phyloP scores from a whole-genome alignment of 495 filamentous ascomycete genomes.

The Tetracladium marchalianum region DNA sequence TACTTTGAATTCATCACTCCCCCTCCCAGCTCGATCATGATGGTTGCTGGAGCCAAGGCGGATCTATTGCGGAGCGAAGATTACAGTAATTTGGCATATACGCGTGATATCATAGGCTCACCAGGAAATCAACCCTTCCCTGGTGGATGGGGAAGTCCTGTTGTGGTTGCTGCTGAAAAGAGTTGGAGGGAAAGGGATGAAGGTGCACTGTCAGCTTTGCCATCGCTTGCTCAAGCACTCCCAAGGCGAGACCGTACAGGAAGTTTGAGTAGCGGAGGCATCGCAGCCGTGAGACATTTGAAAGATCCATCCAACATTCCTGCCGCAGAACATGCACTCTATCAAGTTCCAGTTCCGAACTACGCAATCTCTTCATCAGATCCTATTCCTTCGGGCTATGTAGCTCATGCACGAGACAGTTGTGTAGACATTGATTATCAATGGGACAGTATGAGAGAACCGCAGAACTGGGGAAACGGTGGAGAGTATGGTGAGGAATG shows the following conservation, averaged over 20 bases:
- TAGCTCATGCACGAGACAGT: conserved; percentile 83
- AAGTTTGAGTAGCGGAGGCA: conserved; percentile 26
- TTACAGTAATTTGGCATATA: conserved; percentile 37
- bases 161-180: conserved; percentile 4
- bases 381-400: conserved; percentile 78
- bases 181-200: conserved; percentile 13
- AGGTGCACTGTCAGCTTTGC: conserved; percentile 10
- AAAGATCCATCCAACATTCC: background rate
- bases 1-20: conserved; percentile 91
- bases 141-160: conserved; percentile 48
- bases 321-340: conserved; percentile 28
- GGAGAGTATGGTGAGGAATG: conserved; percentile 90
- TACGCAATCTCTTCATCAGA: conserved; percentile 75
- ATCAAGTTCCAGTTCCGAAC: conserved; percentile 65
- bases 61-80: conserved; percentile 68
- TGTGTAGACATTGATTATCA: conserved; percentile 81
- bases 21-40: conserved; percentile 73
- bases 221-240: conserved; percentile 19
- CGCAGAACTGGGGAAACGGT: conserved; percentile 73
- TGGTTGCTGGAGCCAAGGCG: conserved; percentile 80
- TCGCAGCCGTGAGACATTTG: background rate
- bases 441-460: conserved; percentile 83
- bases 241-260: conserved; percentile 33
- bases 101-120: conserved; percentile 15
- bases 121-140: conserved; percentile 42